These are phyloP conservation scores for Holtermannia corniformis DNA, from an alignment of 768 basidiomycete genomes.

Conservation along the genomic window DNA sequence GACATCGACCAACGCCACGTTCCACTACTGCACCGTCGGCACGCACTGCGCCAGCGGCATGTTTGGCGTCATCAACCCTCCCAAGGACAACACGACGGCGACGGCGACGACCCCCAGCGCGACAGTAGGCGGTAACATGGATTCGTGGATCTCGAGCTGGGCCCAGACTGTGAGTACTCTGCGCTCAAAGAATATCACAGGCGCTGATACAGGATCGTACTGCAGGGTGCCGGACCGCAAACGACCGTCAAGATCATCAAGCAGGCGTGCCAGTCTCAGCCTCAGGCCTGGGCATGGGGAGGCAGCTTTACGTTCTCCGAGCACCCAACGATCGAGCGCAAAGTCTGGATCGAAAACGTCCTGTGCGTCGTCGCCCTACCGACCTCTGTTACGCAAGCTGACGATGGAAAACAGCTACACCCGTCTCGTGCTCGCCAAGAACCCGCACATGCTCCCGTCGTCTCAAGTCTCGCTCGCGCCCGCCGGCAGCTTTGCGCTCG, in stretches of 20 bases:
- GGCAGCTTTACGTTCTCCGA: slow-evolving; percentile 16
- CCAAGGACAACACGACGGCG: slow-evolving; percentile 12
- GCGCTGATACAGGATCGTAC: background rate
- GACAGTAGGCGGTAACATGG: slow-evolving; percentile 6
- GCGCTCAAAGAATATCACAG: background rate
- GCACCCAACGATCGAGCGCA: slow-evolving; percentile 4
- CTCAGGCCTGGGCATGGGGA: slow-evolving; percentile 26
- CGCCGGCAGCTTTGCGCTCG: background rate
- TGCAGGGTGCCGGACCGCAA: slow-evolving; percentile 9
- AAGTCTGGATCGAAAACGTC: slow-evolving; percentile 21
- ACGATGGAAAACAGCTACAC: slow-evolving; percentile 28
- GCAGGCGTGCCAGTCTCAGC: slow-evolving; percentile 7
- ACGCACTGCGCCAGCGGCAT: slow-evolving; percentile 25
- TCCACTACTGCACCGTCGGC: slow-evolving; percentile 26
- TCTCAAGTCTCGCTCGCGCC: background rate
- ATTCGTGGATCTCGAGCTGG: slow-evolving; percentile 23
- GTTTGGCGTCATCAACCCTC: slow-evolving; percentile 26
- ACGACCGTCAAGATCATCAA: slow-evolving; percentile 15
- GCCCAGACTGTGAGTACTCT: slow-evolving; percentile 10
- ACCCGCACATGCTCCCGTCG: slow-evolving; percentile 19
- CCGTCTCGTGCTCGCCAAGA: slow-evolving; percentile 24
- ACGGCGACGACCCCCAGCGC: slow-evolving; percentile 2
- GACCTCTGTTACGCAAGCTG: slow-evolving; percentile 6
- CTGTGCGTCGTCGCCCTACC: slow-evolving; percentile 14
- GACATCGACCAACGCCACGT: slow-evolving; percentile 3